Conservation (phyloP, 768 basidiomycete species). For the Leccinum longicurvipes region DNA sequence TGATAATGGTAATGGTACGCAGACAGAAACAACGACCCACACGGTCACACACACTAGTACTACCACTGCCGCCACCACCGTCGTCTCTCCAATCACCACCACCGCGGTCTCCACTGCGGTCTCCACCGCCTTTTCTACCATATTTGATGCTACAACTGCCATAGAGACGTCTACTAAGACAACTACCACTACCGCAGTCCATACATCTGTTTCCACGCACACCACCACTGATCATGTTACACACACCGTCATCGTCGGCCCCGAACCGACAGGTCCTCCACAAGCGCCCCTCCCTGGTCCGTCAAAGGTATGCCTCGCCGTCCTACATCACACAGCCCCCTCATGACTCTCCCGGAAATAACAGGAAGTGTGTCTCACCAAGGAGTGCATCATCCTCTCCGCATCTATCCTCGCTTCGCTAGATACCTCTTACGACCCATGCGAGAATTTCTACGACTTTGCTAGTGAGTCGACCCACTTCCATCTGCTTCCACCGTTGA, state of each 20-base stretch:
- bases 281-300: slow-evolving; percentile 59
- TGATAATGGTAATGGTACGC: slow-evolving; percentile 32
- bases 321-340: not conserved
- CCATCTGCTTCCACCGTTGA: slow-evolving; percentile 3
- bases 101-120: slow-evolving; percentile 35
- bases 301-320: slow-evolving; percentile 40
- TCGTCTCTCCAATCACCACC: slow-evolving; percentile 29
- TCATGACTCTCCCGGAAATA: slow-evolving; percentile 8
- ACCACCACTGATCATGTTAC: slow-evolving; percentile 36
- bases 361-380: slow-evolving; percentile 67
- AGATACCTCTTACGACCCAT: slow-evolving; percentile 84
- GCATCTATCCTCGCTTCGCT: slow-evolving; percentile 78
- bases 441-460: slow-evolving; percentile 92
- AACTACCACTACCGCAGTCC: slow-evolving; percentile 36
- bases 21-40: slow-evolving; percentile 31
- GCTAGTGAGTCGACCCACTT: slow-evolving; percentile 60
- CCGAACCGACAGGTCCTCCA: slow-evolving; percentile 39
- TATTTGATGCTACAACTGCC: slow-evolving; percentile 33
- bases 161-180: slow-evolving; percentile 42
- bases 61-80: slow-evolving; percentile 29
- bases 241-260: slow-evolving; percentile 40
- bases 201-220: slow-evolving; percentile 38
- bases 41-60: slow-evolving; percentile 33
- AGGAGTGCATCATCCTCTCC: slow-evolving; percentile 79
- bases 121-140: slow-evolving; percentile 30